phyloP scores from a whole-genome alignment of 192 early-diverging fungal genomes.

The Umbelopsis isabellina region DNA sequence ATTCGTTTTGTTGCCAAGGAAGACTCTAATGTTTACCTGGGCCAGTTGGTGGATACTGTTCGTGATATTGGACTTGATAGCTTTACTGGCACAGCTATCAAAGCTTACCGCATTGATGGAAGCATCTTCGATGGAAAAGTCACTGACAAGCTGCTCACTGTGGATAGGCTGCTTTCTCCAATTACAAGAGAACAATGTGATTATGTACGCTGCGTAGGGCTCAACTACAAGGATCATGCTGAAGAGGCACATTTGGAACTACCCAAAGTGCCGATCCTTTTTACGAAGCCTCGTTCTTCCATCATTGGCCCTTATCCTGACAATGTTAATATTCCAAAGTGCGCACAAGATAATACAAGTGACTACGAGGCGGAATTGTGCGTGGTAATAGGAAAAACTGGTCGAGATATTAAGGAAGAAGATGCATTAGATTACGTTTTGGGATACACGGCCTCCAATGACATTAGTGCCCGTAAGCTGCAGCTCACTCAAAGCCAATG shows the following conservation, averaged over 20 bases:
- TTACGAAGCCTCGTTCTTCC: constrained; percentile 52
- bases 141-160: constrained; percentile 6
- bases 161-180: constrained; percentile 41
- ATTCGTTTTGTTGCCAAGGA: constrained; percentile 24
- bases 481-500: constrained; percentile 48
- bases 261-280: constrained; percentile 55
- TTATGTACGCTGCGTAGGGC: constrained; percentile 57
- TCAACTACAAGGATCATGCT: constrained; percentile 63
- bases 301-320: constrained; percentile 47
- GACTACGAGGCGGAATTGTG: constrained; percentile 67
- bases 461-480: constrained; percentile 57
- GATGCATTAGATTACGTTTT: constrained; percentile 56
- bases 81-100: background rate
- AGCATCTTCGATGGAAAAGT: constrained; percentile 17
- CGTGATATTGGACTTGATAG: constrained; percentile 20
- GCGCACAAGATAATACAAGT: constrained; percentile 51
- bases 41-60: background rate
- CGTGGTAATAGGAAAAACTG: constrained; percentile 58
- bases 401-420: constrained; percentile 51
- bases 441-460: constrained; percentile 61
- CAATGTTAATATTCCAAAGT: constrained; percentile 49
- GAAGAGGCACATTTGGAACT: constrained; percentile 50
- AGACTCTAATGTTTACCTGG: constrained; percentile 7
- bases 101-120: constrained; percentile 7
- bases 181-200: constrained; percentile 28